phyloP scores from a whole-genome alignment of 331 rosid genomes.

The Erythrophleum ivorense region DNA sequence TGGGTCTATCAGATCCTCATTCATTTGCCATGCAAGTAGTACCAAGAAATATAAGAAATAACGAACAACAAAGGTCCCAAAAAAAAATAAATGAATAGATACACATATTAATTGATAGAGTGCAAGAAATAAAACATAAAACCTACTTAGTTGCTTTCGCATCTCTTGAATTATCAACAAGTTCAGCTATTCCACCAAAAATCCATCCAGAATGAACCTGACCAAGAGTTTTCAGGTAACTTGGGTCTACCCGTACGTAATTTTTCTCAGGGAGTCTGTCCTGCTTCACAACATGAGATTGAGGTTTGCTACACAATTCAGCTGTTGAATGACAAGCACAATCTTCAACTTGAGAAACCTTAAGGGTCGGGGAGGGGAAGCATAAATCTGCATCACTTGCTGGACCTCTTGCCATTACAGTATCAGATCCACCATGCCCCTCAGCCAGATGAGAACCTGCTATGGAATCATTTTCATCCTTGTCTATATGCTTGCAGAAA shows the following conservation, averaged over 20 bases:
- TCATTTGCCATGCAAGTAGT: constrained; percentile 2
- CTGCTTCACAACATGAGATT: constrained; percentile 33
- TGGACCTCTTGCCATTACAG: constrained; percentile 33
- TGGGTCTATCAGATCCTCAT: background rate
- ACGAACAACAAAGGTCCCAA: constrained; percentile 23
- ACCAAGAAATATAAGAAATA: background rate
- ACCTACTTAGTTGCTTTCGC: constrained; percentile 66
- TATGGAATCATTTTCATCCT: constrained; percentile 28
- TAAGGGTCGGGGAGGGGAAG: constrained; percentile 29
- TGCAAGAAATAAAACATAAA: constrained; percentile 34
- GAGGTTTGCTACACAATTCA: constrained; percentile 33
- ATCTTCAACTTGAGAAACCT: constrained; percentile 36
- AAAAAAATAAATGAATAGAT: background rate
- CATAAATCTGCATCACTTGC: constrained; percentile 32
- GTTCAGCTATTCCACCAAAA: constrained; percentile 71
- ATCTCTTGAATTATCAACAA: constrained; percentile 64
- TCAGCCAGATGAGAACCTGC: constrained; percentile 48
- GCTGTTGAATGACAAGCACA: constrained; percentile 34
- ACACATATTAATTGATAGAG: constrained; percentile 9
- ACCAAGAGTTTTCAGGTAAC: constrained; percentile 67
- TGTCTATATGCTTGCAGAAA: constrained; percentile 7
- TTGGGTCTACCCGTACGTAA: constrained; percentile 53
- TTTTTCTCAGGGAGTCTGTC: constrained; percentile 38
- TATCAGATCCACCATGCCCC: constrained; percentile 36
- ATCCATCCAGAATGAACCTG: constrained; percentile 71